A percentile compares a stretch with the other conserved stretches of the same genome.
Conservation (phyloP, 768 basidiomycete species). For the Lyophyllum semitale region DNA sequence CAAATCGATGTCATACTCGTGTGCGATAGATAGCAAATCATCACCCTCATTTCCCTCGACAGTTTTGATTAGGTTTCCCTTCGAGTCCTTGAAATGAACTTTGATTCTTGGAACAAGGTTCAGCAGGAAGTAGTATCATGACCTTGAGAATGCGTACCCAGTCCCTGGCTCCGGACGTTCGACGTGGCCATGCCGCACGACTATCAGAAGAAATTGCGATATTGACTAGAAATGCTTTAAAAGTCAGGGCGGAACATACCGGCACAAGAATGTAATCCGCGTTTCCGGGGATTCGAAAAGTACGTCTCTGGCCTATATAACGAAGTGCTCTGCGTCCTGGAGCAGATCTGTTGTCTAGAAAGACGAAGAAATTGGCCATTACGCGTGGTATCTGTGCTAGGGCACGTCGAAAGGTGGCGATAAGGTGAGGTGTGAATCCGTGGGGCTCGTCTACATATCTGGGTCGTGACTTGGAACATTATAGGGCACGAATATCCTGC, state of each 20-base stretch:
- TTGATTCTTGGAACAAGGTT: conserved; percentile 63
- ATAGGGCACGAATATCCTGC: background rate
- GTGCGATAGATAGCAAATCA: conserved; percentile 86
- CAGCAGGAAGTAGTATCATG: background rate
- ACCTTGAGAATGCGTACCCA: conserved; percentile 47
- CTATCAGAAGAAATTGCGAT: conserved; percentile 13
- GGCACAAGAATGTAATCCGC: conserved; percentile 13
- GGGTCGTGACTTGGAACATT: conserved; percentile 1
- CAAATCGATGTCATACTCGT: conserved; percentile 94
- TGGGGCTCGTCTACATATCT: conserved; percentile 2
- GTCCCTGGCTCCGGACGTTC: conserved; percentile 68
- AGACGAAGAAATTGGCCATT: background rate
- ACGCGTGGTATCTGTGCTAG: background rate
- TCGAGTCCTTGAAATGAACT: conserved; percentile 87
- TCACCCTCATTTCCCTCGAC: conserved; percentile 95
- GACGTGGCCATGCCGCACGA: conserved; percentile 48
- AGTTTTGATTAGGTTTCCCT: conserved; percentile 80
- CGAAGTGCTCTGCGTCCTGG: background rate
- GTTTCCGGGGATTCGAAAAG: background rate
- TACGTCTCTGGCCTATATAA: background rate
- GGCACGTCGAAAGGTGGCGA: background rate
- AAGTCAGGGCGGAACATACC: conserved; percentile 7
- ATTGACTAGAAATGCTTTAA: background rate
- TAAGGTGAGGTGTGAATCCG: background rate
- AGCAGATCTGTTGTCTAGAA: background rate